Evolutionary conservation across 306 rosid species (phyloP).

Genomic region (Geum urbanum): DNA sequence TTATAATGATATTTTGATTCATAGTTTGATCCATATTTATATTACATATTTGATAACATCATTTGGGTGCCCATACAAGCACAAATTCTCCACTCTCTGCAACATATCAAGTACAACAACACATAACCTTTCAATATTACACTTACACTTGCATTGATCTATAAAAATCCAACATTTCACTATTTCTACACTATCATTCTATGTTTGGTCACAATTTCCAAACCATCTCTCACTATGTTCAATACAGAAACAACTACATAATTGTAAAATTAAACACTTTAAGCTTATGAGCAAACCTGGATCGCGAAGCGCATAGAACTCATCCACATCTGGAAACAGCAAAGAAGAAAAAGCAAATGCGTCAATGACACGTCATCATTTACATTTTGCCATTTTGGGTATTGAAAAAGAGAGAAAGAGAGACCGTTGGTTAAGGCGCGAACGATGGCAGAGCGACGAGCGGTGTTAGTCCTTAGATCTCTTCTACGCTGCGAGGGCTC

Average conservation of each 20-base stretch:
- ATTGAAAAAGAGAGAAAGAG: slow-evolving; percentile 7
- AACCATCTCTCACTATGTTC: neutral
- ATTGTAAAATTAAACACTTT: neutral
- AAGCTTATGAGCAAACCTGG: slow-evolving; percentile 38
- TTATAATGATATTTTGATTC: too few species aligned
- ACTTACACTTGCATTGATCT: neutral
- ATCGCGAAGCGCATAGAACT: slow-evolving; percentile 50
- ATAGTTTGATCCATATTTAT: too few species aligned
- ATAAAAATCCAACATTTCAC: neutral
- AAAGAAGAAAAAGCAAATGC: slow-evolving; percentile 13
- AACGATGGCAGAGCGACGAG: slow-evolving; percentile 45
- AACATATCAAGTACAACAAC: neutral
- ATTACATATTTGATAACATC: too few species aligned
- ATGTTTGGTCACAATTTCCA: too few species aligned
- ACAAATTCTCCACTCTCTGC: slow-evolving; percentile 55
- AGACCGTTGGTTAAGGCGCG: slow-evolving; percentile 57
- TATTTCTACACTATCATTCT: neutral
- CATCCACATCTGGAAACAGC: slow-evolving; percentile 40
- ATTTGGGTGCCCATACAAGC: slow-evolving; percentile 51
- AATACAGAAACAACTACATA: neutral
- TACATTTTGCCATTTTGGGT: neutral
- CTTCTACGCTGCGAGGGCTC: slow-evolving; percentile 53
- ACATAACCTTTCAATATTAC: too few species aligned
- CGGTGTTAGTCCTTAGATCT: slow-evolving; percentile 57
- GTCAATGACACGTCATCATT: neutral